These are phyloP conservation scores for Penicillium lividum DNA, from an alignment of 495 filamentous ascomycete genomes.

Conservation along the genomic window DNA sequence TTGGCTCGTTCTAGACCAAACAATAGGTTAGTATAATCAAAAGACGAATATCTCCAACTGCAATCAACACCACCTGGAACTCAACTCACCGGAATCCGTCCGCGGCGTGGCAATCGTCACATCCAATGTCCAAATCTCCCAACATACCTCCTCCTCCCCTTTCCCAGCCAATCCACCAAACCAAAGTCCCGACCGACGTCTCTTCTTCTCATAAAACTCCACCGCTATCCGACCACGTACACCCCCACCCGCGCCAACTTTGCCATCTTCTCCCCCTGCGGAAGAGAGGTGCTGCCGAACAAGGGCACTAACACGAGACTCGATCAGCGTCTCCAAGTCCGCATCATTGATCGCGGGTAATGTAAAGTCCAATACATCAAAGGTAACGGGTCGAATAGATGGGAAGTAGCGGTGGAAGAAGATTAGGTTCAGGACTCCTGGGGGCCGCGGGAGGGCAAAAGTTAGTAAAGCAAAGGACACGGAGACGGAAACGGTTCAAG, in stretches of 20 bases:
- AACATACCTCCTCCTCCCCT: conserved; percentile 88
- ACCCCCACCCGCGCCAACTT: conserved; percentile 37
- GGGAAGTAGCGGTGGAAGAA: conserved; percentile 99
- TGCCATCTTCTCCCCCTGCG: conserved; percentile 49
- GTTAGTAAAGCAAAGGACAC: background rate
- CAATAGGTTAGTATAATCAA: conserved; percentile 7
- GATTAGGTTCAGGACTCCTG: conserved; percentile 93
- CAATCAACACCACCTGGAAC: background rate
- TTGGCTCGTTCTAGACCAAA: conserved; percentile 69
- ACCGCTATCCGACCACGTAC: conserved; percentile 81
- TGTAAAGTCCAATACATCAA: conserved; percentile 90
- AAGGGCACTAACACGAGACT: conserved; percentile 76
- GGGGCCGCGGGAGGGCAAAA: background rate
- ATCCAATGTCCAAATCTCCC: conserved; percentile 93
- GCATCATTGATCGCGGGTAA: conserved; percentile 83
- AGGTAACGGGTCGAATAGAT: conserved; percentile 75
- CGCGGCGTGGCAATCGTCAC: conserved; percentile 85
- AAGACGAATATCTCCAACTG: background rate
- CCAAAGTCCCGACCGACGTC: conserved; percentile 71
- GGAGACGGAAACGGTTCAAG: no score
- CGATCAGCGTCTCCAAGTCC: conserved; percentile 90
- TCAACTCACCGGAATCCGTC: conserved; percentile 75
- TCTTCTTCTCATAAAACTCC: conserved; percentile 92
- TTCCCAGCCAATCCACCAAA: conserved; percentile 60
- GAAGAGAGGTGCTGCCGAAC: conserved; percentile 60